Evolutionary conservation across 176 grass and related monocot species (phyloP).

Genomic region (Oropetium thomaeum): DNA sequence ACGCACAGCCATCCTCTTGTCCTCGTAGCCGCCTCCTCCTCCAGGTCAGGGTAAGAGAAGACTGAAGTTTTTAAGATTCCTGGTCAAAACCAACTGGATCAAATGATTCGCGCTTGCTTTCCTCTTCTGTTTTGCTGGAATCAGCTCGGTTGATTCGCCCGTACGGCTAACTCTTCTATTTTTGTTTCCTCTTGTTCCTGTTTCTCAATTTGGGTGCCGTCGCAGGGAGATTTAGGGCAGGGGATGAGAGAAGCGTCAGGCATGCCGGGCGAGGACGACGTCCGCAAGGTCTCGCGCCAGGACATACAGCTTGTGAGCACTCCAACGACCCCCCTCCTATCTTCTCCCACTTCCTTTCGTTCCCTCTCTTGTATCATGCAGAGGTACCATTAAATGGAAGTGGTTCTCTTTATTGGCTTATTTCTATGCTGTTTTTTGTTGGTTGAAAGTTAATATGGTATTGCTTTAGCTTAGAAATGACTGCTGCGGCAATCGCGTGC

Average conservation of each 20-base stretch:
- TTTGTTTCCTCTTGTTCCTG: no score
- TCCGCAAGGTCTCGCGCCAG: slow-evolving; percentile 84
- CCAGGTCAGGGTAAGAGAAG: neutral
- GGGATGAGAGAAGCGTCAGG: slow-evolving; percentile 21
- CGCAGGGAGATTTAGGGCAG: slow-evolving; percentile 27
- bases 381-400: neutral
- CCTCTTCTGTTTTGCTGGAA: neutral
- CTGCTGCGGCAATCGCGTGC: neutral
- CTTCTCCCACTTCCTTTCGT: neutral
- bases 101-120: neutral
- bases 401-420: neutral
- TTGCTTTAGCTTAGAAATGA: neutral
- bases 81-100: slow-evolving; percentile 9
- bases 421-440: neutral
- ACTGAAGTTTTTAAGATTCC: neutral
- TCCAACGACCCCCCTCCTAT: neutral
- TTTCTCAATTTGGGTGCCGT: neutral
- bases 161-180: neutral
- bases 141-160: neutral
- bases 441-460: neutral
- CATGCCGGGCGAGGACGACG: slow-evolving; percentile 66
- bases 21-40: neutral
- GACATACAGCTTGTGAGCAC: slow-evolving; percentile 90
- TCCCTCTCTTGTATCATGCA: neutral
- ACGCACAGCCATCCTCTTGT: neutral